Base-by-base conservation (phyloP, 1,139 yeast genomes). In the Williopsis jadinii region DNA sequence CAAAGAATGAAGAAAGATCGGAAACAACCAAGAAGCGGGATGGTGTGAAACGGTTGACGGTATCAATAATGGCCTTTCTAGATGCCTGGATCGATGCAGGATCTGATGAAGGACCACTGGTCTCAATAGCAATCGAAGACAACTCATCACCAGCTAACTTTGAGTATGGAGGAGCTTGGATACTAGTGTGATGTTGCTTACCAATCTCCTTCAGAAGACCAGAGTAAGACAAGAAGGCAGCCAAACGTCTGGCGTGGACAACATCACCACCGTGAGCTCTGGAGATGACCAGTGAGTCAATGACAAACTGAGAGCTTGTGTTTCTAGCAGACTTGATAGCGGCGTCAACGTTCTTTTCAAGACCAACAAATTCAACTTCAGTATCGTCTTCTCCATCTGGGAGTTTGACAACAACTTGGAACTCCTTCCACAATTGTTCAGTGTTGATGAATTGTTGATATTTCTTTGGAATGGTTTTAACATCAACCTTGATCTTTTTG, bases 201-300 rank as follows among this genome's bases (percentile, higher is more conserved):
- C 66, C 58, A 24, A 64, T 55, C 5, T 60, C 51, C 11, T 78
- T 67, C 47, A 81, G 66, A 35, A 66, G 58, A 38, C 72, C 68
- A 47, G 76, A 68, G 45, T 75, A 67, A 41, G 64, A 61, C 56
- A 90, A 82, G 61, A 72, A 84, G 13, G 80, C 68, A 36, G 90
- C 82, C 44, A 90, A 70, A 32, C 80, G 75, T 53, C 77, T 77
- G 30, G 94, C 95, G 56, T 90, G 97, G 28, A 67, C 60, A 45
- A 79, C 62, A 56, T 84, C 80, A 54, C 85, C 86, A 55, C 86
- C 85, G 61, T 90, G 96, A 32, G 97, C 95, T 61, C 77, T 81
- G 24, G 94, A 79, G 66, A 90, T 80, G 54, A 86, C 95, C 58
- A 90, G 71, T 24, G 77, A 67, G 53, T 84, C 88, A 37, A 84